Evolutionary conservation across 78 protist genomes (phyloP).

Genomic region (Guillardia theta): DNA sequence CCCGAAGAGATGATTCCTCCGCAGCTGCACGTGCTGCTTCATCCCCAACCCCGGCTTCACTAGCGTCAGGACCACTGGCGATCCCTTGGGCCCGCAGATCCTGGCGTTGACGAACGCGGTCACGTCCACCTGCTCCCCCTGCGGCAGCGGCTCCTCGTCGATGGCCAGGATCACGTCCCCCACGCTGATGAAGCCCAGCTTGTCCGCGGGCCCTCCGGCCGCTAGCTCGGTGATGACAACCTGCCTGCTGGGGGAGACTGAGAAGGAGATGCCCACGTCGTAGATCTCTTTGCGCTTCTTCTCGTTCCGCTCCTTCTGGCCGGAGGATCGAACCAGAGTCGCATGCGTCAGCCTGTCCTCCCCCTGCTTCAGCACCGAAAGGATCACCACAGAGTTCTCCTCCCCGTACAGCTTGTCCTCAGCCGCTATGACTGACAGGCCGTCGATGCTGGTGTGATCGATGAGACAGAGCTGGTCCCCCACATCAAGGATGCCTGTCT

Average conservation of each 20-base stretch:
- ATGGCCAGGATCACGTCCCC: neutral
- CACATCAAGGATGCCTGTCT: neutral
- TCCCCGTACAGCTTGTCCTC: neutral
- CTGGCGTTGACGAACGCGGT: neutral
- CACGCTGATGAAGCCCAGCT: neutral
- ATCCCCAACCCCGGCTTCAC: neutral
- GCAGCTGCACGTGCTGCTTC: neutral
- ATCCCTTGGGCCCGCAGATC: conserved; percentile 7
- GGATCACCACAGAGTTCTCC: neutral
- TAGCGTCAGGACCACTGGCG: neutral
- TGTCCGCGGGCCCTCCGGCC: neutral
- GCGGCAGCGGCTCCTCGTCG: neutral
- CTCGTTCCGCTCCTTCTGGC: neutral
- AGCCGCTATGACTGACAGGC: neutral
- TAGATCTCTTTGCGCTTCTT: conserved; percentile 19
- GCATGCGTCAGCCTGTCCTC: conserved; percentile 23
- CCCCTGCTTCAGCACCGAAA: neutral
- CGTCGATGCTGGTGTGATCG: neutral
- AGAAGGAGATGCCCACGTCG: neutral
- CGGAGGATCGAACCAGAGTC: neutral
- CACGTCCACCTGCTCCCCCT: neutral
- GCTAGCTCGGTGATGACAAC: neutral
- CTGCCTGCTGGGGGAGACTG: neutral
- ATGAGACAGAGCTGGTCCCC: neutral
- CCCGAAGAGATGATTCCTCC: neutral